phyloP scores from a whole-genome alignment of 2,329 filamentous ascomycete genomes.

The Cercospora sp. region DNA sequence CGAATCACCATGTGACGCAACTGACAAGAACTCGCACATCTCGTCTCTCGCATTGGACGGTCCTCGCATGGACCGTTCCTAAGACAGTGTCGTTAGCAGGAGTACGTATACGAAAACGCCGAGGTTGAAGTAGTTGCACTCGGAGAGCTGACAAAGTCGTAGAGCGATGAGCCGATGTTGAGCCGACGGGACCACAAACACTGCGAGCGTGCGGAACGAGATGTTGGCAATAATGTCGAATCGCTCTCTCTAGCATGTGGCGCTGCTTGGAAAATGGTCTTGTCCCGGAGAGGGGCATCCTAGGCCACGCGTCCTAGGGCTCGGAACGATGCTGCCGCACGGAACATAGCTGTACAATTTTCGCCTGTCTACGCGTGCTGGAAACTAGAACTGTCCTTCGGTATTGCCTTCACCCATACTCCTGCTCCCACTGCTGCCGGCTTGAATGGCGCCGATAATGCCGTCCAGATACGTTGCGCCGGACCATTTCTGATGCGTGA shows the following conservation, averaged over 20 bases:
- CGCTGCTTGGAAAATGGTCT: not conserved
- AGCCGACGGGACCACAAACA: not conserved
- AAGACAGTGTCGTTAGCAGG: not conserved
- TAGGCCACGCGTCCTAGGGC: not conserved
- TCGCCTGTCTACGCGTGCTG: not conserved
- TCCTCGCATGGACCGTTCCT: not conserved
- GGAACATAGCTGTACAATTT: not conserved
- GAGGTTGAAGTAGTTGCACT: not conserved
- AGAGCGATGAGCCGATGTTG: not conserved
- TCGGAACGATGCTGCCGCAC: not conserved
- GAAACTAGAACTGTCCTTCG: slow-evolving; percentile 55
- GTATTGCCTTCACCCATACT: slow-evolving; percentile 97
- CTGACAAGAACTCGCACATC: not conserved
- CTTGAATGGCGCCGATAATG: slow-evolving; percentile 85
- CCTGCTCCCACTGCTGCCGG: slow-evolving; percentile 82
- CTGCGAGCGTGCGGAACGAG: not conserved
- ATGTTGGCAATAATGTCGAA: not conserved
- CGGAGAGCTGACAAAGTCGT: not conserved
- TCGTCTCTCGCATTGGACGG: not conserved
- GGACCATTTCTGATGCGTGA: slow-evolving; percentile 91
- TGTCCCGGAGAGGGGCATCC: not conserved
- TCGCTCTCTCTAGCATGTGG: not conserved
- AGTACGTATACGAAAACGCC: not conserved
- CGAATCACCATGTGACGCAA: not conserved
- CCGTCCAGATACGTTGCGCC: slow-evolving; percentile 78